Percentiles rank a stretch among this genome's conserved stretches.
These are phyloP conservation scores for Clarkia xantiana DNA, from an alignment of 345 rosid species.

Conservation along the genomic window DNA sequence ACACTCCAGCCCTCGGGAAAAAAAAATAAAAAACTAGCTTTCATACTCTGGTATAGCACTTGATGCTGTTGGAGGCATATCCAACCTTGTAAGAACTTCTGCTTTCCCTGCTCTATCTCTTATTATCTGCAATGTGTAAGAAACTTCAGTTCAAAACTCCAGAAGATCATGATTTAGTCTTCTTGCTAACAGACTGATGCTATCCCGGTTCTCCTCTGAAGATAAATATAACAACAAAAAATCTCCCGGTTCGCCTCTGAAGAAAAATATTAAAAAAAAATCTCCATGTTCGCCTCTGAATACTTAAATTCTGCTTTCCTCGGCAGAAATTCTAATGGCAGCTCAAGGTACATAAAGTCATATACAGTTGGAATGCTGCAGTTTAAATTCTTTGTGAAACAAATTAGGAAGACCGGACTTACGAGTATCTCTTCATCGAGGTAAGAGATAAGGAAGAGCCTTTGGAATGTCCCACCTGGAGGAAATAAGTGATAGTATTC, in stretches of 20 bases:
- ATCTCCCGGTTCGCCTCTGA: too few species aligned
- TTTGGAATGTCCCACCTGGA: constrained; percentile 72
- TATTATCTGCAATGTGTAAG: constrained; percentile 35
- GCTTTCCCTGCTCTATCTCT: constrained; percentile 66
- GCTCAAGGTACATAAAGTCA: neutral
- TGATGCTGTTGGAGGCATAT: constrained; percentile 21
- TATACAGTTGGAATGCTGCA: neutral
- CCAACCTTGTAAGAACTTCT: constrained; percentile 80
- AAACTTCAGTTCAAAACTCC: too few species aligned
- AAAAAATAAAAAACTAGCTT: constrained; percentile 22
- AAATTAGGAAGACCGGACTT: constrained; percentile 16
- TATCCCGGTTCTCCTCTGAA: too few species aligned
- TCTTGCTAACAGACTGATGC: too few species aligned
- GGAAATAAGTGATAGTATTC: neutral
- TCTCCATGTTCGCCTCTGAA: too few species aligned
- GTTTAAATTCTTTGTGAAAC: neutral
- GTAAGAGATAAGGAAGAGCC: constrained; percentile 90
- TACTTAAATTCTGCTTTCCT: too few species aligned
- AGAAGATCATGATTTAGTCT: too few species aligned
- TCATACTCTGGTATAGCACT: constrained; percentile 42
- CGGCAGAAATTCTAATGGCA: too few species aligned
- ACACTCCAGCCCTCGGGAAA: too few species aligned
- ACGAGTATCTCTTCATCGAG: constrained; percentile 91
- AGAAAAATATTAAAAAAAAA: too few species aligned
- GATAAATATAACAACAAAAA: too few species aligned